Conservation (phyloP, 805 yeast genomes). For the Lachancea lanzarotensis region DNA sequence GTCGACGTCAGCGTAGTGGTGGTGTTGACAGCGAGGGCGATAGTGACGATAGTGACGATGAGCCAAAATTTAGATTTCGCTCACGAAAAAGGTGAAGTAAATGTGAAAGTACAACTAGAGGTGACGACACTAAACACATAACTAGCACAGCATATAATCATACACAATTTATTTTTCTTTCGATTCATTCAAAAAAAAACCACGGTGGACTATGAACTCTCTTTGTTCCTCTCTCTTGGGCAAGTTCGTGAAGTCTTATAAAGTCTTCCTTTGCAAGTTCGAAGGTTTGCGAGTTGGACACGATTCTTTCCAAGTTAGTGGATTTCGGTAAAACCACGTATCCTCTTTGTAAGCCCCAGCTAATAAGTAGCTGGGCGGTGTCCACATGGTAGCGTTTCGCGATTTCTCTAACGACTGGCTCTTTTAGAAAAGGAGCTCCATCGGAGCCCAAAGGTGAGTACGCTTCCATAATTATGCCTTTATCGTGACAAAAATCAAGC, state of each 20-base stretch:
- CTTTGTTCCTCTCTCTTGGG: conserved; percentile 26
- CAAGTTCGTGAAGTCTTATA: conserved; percentile 23
- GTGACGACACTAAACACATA: background rate
- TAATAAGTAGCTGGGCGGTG: conserved; percentile 47
- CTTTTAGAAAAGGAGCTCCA: conserved; percentile 45
- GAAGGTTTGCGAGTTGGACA: conserved; percentile 30
- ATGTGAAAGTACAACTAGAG: background rate
- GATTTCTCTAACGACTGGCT: conserved; percentile 37
- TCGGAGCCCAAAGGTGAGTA: conserved; percentile 71
- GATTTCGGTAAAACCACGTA: conserved; percentile 49
- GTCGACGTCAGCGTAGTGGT: too few species aligned
- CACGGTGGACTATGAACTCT: conserved; percentile 28
- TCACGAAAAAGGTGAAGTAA: conserved; percentile 11
- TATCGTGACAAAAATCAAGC: conserved; percentile 42
- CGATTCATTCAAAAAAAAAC: conserved; percentile 15
- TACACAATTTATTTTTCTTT: conserved; percentile 3
- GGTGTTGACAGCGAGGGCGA: conserved; percentile 11
- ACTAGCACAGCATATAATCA: background rate
- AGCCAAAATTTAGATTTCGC: conserved; percentile 33
- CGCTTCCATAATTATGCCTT: conserved; percentile 59
- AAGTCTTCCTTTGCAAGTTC: conserved; percentile 35
- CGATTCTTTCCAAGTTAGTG: conserved; percentile 39
- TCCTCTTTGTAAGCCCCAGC: conserved; percentile 56
- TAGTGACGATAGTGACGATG: conserved; percentile 32
- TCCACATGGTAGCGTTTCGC: conserved; percentile 37